Conservation (phyloP, 768 basidiomycete species). For the Gyrodon lividus region DNA sequence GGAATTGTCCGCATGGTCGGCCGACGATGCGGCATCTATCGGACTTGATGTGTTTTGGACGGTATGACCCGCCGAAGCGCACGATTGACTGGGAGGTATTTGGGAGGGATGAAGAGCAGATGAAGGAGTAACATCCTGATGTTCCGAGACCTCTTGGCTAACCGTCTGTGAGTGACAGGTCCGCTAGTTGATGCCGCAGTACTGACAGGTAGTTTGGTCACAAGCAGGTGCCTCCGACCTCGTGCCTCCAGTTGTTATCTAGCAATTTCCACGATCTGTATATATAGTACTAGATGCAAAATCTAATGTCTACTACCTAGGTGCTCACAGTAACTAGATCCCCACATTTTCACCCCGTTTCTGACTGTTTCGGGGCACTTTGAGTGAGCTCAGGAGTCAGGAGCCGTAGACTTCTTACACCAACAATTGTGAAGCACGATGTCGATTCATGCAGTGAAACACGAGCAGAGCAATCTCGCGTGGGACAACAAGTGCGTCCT, state of each 20-base stretch:
- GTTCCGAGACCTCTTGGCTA: no score
- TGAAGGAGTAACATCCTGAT: not conserved
- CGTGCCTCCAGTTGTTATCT: not conserved
- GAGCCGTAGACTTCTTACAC: not conserved
- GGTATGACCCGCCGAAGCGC: conserved; percentile 11
- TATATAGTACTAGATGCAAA: not conserved
- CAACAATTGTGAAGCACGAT: conserved; percentile 12
- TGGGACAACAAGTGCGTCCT: conserved; percentile 57
- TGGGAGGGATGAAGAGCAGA: conserved; percentile 6
- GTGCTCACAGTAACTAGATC: not conserved
- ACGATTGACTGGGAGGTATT: conserved; percentile 39
- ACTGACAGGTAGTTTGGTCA: not conserved
- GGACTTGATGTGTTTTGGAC: conserved; percentile 43
- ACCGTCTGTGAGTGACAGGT: not conserved
- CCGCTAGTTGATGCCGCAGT: not conserved
- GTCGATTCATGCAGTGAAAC: conserved; percentile 57
- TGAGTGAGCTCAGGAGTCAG: not conserved
- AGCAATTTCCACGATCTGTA: conserved; percentile 15
- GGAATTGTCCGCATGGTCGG: conserved; percentile 86
- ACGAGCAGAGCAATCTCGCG: conserved; percentile 51
- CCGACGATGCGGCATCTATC: conserved; percentile 80
- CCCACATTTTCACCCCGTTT: not conserved
- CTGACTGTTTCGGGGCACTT: not conserved
- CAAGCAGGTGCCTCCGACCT: not conserved
- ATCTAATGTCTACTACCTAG: not conserved